Evolutionary conservation across 805 yeast genomes (phyloP).

Genomic region (Ogataea nakhonphanomensis): DNA sequence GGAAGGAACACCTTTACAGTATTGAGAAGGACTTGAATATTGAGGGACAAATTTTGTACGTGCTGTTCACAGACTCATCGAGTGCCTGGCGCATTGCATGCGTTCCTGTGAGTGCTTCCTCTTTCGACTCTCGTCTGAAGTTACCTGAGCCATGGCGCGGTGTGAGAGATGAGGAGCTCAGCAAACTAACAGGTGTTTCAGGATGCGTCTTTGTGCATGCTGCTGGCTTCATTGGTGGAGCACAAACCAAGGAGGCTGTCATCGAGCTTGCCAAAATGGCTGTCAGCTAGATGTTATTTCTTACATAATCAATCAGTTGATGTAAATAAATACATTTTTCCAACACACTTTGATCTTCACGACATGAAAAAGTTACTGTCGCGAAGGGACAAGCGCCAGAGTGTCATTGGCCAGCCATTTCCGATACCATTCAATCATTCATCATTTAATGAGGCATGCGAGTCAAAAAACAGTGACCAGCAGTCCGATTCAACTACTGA

Average conservation of each 20-base stretch:
- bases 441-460: slow-evolving; percentile 11
- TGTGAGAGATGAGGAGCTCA: slow-evolving; percentile 81
- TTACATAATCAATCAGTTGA: slow-evolving; percentile 1
- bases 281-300: slow-evolving; percentile 3
- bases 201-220: slow-evolving; percentile 94
- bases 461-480: slow-evolving; percentile 4
- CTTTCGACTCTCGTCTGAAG: slow-evolving; percentile 83
- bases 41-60: slow-evolving; percentile 63
- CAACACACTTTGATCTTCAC: neutral
- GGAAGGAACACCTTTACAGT: slow-evolving; percentile 88
- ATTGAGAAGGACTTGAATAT: slow-evolving; percentile 61
- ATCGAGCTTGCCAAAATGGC: slow-evolving; percentile 58
- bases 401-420: slow-evolving; percentile 6
- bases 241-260: slow-evolving; percentile 74
- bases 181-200: slow-evolving; percentile 70
- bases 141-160: slow-evolving; percentile 94
- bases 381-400: slow-evolving; percentile 27
- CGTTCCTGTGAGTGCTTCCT: slow-evolving; percentile 73
- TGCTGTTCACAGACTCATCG: slow-evolving; percentile 73
- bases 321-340: slow-evolving; percentile 1
- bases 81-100: slow-evolving; percentile 84
- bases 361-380: slow-evolving; percentile 34
- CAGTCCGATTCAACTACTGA: slow-evolving; percentile 1
- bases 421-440: slow-evolving; percentile 3
- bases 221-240: slow-evolving; percentile 97